Evolutionary conservation across 1,284 basidiomycete genomes (phyloP), one percentile per base, ranked within the genome.

Genomic region (Apiotrichum veenhuisii): DNA sequence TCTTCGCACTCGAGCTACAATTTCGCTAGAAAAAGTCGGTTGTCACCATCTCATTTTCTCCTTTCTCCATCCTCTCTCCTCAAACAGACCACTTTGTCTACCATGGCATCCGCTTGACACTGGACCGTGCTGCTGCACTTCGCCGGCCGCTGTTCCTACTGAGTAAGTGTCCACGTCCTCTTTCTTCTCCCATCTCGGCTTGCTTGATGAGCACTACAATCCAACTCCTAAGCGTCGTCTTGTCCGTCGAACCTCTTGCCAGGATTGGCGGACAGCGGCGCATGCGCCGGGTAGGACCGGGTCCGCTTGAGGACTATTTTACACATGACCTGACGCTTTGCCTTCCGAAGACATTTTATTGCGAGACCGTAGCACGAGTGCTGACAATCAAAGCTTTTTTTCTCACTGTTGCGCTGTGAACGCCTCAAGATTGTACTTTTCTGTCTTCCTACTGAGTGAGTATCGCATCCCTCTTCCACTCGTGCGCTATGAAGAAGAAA

Each of bases 271-370:
- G 36, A 30, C 41, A 12, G 45, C 48, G 58, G 61, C 43, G 58
- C 60, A 52, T 22, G 57, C 70, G 57, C 70, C 68, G 70, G 67
- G 66, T 67, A 66, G 64, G 65, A 68, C 66, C 67, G 67, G 70
- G 49, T 62, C 50, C 50, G 66, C 72, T 64, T 62, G 69, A 66
- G 68, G 72, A 70, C 64, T 51, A 58, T 55, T 57, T 59, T 73
- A 73, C 72, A 73, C 72, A 73, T 73, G 72, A 73, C 67, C 72
- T 73, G 72, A 73, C 59, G 36, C 42, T 17, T 53, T 23, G 36
- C 23, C 9, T 17, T 10, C 27, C n/a, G n/a, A n/a, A n/a, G n/a
- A n/a, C n/a, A n/a, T n/a, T n/a, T n/a, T n/a, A n/a, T n/a, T n/a
- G n/a, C n/a, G n/a, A n/a, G n/a, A n/a, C n/a, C n/a, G n/a, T n/a